A percentile compares a stretch with the other conserved stretches of the same genome.
Conservation (phyloP, 225 moss, liverwort and hornwort species). For the Rhytidiadelphus loreus region DNA sequence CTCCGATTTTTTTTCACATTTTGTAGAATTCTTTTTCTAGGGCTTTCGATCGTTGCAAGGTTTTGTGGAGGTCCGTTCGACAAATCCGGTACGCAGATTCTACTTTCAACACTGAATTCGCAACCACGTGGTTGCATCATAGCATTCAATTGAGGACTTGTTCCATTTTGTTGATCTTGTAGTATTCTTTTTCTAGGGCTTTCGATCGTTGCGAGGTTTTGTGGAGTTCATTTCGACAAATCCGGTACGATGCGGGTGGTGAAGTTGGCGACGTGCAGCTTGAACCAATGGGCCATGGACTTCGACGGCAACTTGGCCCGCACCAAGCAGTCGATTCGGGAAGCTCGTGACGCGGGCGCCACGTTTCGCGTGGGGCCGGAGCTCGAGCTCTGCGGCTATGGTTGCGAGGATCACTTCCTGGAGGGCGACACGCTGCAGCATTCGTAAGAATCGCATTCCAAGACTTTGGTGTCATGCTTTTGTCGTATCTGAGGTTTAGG, state of each 20-base stretch:
- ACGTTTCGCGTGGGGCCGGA: conserved; percentile 80
- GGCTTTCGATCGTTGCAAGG: neutral
- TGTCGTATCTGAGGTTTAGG: neutral
- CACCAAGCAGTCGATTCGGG: conserved; percentile 56
- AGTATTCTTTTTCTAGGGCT: neutral
- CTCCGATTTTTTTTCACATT: neutral
- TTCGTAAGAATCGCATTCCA: conserved; percentile 27
- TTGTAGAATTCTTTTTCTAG: neutral
- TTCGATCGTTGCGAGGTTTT: neutral
- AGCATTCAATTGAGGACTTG: neutral
- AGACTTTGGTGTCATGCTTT: neutral
- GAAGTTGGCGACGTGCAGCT: conserved; percentile 80
- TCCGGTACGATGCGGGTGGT: conserved; percentile 29
- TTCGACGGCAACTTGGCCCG: conserved; percentile 79
- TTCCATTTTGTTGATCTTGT: neutral
- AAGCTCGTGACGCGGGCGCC: conserved; percentile 68
- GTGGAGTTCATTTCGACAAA: neutral
- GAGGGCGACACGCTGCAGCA: conserved; percentile 75
- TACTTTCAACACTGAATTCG: neutral
- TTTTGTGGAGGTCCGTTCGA: neutral
- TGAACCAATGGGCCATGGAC: conserved; percentile 99
- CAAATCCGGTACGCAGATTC: neutral
- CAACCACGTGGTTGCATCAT: neutral
- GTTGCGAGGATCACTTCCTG: conserved; percentile 92
- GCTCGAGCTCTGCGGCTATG: conserved; percentile 88